A percentile compares a stretch with the other conserved stretches of the same genome.
Conservation (phyloP, 2,329 filamentous ascomycete species). For the Escovopsis sp. region DNA sequence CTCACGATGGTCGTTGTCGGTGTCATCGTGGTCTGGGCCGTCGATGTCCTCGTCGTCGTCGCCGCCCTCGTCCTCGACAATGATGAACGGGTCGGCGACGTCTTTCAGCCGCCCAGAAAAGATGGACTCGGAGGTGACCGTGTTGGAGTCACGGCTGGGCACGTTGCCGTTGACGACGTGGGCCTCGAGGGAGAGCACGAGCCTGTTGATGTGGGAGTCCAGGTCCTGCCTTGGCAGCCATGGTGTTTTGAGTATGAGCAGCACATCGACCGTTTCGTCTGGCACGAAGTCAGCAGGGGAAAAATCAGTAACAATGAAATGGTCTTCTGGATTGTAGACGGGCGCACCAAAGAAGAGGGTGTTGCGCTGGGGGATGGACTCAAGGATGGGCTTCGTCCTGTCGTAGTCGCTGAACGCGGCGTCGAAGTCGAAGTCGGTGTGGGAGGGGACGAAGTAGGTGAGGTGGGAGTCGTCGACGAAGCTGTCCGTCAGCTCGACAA, state of each 20-base stretch:
- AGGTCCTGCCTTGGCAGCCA: slow-evolving; percentile 41
- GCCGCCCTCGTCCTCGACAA: slow-evolving; percentile 26
- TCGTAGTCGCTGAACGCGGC: slow-evolving; percentile 29
- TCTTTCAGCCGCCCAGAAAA: slow-evolving; percentile 38
- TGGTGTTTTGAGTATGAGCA: slow-evolving; percentile 52
- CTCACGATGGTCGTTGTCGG: no score
- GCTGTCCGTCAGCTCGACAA: slow-evolving; percentile 12
- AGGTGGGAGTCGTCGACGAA: slow-evolving; percentile 45
- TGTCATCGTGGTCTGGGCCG: slow-evolving; percentile 18
- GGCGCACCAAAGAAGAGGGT: slow-evolving; percentile 56
- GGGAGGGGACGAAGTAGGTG: slow-evolving; percentile 43
- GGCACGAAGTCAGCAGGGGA: slow-evolving; percentile 9
- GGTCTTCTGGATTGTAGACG: no score
- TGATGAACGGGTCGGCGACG: slow-evolving; percentile 32
- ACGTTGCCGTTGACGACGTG: slow-evolving; percentile 44
- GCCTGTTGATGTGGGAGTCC: slow-evolving; percentile 41
- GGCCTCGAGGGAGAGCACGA: slow-evolving; percentile 52
- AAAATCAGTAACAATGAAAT: slow-evolving; percentile 16
- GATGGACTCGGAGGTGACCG: slow-evolving; percentile 39
- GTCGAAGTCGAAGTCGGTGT: slow-evolving; percentile 39
- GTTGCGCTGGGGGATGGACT: slow-evolving; percentile 45
- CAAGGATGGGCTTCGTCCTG: slow-evolving; percentile 31
- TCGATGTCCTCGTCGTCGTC: slow-evolving; percentile 11
- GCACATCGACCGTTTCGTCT: slow-evolving; percentile 61
- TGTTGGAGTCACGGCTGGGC: slow-evolving; percentile 28